Conservation (phyloP, 2,329 filamentous ascomycete genomes). For the Knoxdaviesia capensis region DNA sequence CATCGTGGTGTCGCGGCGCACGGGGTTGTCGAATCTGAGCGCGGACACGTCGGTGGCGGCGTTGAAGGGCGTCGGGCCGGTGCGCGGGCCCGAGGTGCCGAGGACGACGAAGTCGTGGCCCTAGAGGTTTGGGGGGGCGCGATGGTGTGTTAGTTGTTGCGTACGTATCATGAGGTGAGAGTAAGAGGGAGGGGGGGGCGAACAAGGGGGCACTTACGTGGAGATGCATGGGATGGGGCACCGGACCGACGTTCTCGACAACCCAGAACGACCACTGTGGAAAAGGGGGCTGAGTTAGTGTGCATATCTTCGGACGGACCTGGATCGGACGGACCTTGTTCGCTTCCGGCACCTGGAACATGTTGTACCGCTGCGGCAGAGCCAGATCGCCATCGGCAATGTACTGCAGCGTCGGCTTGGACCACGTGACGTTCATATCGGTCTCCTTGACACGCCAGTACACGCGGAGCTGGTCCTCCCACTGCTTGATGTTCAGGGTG, state of each 20-base stretch:
- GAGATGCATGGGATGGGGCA: conserved; percentile 26
- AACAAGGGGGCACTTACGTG: conserved; percentile 13
- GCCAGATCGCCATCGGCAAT: conserved; percentile 6
- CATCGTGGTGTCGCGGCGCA: conserved; percentile 29
- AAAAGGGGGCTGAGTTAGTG: too few species aligned
- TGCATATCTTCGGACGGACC: too few species aligned
- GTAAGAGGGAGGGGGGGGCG: too few species aligned
- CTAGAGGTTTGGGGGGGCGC: neutral
- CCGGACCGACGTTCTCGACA: conserved; percentile 10
- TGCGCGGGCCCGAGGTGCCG: conserved; percentile 7
- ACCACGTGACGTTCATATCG: conserved; percentile 18
- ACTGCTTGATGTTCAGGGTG: conserved; percentile 5
- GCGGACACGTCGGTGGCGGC: conserved; percentile 12
- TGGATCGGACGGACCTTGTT: conserved; percentile 9
- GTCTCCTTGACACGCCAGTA: conserved; percentile 15
- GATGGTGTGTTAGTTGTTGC: too few species aligned
- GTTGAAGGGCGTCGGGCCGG: conserved; percentile 8
- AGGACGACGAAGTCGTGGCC: conserved; percentile 26
- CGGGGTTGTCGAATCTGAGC: conserved; percentile 25
- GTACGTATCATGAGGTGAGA: neutral
- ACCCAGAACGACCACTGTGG: conserved; percentile 13
- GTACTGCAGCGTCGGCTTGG: conserved; percentile 15
- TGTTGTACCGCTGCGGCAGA: conserved; percentile 7
- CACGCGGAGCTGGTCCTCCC: conserved; percentile 7
- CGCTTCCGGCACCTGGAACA: conserved; percentile 5